Base-by-base conservation (phyloP, 1,139 yeast genomes). In the Geotrichum cucujoidarum region DNA sequence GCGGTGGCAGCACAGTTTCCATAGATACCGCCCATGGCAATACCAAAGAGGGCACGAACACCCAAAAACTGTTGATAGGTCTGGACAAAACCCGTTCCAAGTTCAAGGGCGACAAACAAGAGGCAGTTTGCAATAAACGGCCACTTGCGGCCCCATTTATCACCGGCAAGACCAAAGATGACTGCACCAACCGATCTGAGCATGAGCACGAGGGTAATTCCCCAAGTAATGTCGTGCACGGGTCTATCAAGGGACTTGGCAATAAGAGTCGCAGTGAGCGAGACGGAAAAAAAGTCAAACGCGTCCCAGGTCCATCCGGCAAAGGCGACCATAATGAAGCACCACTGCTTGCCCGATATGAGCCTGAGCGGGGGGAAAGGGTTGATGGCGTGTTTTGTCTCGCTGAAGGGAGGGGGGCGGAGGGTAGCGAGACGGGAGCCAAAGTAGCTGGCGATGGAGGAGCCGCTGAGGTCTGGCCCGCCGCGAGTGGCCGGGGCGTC, bases 261-360 rank as follows among this genome's bases (percentile, higher is more conserved):
- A 47, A 84, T 72, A 8, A 65, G 68, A 1, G 78, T 56, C 17
- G 81, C 81, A 53, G 81, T 76, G 39, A 82, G 71, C 5, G 86
- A 77, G 11, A 83, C 83, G 27, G 83, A 73, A 63, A 84, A 85
- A 65, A 81, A 85, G 65, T 84, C 94, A 64, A 83, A 74, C 2
- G 94, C 84, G 63, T 84, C 94, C 76, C 86, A 75, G 3, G 88
- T 74, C 94, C 94, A 85, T 27, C 84, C 87, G 53, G 73, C 61
- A 57, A 81, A 80, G 2, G 88, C 89, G 40, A 81, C 71, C 25
- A 71, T 52, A 60, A 83, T 81, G 63, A 81, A 78, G 0, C 45
- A 70, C 87, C 89, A 81, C 51, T 80, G 80, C 45, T 64, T 67
- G 41, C 67, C 61, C 20, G 69, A 69, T 60, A 81, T 70, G 53